A percentile compares a stretch with the other conserved stretches of the same genome.
These are phyloP conservation scores for Helicosporidium sp. DNA, from an alignment of 139 green algal species.

Conservation along the genomic window DNA sequence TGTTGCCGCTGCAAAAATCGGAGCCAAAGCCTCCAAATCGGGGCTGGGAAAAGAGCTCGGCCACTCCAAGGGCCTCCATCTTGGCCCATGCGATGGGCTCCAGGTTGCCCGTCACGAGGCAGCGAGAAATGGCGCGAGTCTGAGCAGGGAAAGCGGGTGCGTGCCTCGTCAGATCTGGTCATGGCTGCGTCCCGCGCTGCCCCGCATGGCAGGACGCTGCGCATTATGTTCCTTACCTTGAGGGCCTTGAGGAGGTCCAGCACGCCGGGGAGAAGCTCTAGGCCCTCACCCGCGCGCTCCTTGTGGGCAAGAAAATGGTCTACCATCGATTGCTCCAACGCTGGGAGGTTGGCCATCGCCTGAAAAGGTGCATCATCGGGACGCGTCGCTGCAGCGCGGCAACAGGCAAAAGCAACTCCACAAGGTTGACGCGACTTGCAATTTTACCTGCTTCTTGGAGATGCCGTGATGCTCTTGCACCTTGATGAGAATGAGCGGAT, in stretches of 20 bases:
- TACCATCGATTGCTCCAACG: constrained; percentile 29
- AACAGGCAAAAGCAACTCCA: constrained; percentile 27
- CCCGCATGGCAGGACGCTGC: too few relatives aligned
- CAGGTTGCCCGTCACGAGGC: constrained; percentile 83
- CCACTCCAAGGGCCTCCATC: constrained; percentile 51
- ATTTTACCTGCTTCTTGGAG: constrained; percentile 9
- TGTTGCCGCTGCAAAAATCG: constrained; percentile 50
- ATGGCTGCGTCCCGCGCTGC: too few relatives aligned
- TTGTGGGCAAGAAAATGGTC: constrained; percentile 18
- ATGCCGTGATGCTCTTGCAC: constrained; percentile 32
- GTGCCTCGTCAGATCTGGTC: too few relatives aligned
- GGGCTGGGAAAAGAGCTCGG: constrained; percentile 46
- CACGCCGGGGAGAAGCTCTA: constrained; percentile 43
- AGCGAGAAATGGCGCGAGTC: too few relatives aligned
- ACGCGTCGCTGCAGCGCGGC: constrained; percentile 13
- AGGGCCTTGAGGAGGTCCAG: constrained; percentile 25
- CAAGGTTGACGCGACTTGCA: too few relatives aligned
- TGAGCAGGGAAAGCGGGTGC: too few relatives aligned
- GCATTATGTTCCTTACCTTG: too few relatives aligned
- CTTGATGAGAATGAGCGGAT: constrained; percentile 30
- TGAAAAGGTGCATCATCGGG: background rate
- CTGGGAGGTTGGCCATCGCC: constrained; percentile 16
- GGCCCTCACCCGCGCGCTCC: constrained; percentile 17
- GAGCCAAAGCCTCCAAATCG: constrained; percentile 74
- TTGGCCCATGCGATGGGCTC: constrained; percentile 73